phyloP scores from a whole-genome alignment of 768 basidiomycete species.

The Lenzites betulinus region DNA sequence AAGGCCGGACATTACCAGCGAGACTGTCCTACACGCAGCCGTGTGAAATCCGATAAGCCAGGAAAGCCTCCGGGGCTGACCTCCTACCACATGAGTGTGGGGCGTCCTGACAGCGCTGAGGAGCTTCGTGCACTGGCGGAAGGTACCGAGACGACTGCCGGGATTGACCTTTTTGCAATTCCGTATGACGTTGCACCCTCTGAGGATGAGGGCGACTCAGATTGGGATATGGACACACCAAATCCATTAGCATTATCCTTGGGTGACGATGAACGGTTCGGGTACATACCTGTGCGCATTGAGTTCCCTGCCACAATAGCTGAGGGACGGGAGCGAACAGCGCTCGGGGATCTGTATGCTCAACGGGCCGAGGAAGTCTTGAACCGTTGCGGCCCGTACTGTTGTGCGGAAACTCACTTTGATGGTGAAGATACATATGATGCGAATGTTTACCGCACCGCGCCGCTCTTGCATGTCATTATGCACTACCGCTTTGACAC shows the following conservation, averaged over 20 bases:
- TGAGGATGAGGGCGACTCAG: not conserved
- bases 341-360: not conserved
- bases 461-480: not conserved
- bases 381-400: conserved; percentile 1
- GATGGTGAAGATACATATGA: not conserved
- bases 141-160: not conserved
- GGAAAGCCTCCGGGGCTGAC: conserved; percentile 11
- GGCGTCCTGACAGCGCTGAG: not conserved
- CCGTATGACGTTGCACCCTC: no score
- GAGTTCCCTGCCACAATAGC: not conserved
- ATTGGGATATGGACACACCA: not conserved
- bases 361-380: conserved; percentile 1
- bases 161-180: not conserved
- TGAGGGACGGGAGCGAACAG: not conserved
- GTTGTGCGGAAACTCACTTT: not conserved
- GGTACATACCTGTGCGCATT: not conserved
- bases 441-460: not conserved
- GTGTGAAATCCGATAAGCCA: not conserved
- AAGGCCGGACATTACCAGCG: conserved; percentile 15
- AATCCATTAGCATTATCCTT: not conserved
- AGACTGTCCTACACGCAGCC: conserved; percentile 7
- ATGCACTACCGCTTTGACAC: conserved; percentile 13
- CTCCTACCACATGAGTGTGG: not conserved
- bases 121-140: not conserved
- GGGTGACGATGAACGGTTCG: not conserved